phyloP scores from a whole-genome alignment of 2,329 filamentous ascomycete species.

The Arthrobotrys entomopaga region DNA sequence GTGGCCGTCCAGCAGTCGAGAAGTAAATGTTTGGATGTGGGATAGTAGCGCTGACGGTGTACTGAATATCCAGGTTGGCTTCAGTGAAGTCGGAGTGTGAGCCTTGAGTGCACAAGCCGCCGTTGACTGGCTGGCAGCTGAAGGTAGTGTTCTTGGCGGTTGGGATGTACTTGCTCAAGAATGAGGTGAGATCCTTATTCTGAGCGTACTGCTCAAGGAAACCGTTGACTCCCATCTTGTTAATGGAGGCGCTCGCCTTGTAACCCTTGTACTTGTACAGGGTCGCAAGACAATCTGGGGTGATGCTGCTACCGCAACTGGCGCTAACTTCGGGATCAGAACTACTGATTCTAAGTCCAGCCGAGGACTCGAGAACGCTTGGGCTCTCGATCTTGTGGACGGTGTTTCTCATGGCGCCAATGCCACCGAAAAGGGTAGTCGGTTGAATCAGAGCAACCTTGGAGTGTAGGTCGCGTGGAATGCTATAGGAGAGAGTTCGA shows the following conservation, averaged over 20 bases:
- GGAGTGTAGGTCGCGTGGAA: conserved; percentile 68
- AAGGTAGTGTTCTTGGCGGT: conserved; percentile 63
- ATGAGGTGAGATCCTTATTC: conserved; percentile 62
- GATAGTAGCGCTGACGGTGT: conserved; percentile 68
- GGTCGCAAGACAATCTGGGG: conserved; percentile 60
- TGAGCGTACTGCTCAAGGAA: conserved; percentile 60
- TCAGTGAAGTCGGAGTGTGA: conserved; percentile 63
- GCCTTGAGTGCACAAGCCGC: conserved; percentile 63
- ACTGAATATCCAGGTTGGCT: conserved; percentile 71
- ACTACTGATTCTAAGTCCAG: neutral
- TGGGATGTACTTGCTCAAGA: conserved; percentile 65
- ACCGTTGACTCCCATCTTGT: conserved; percentile 58
- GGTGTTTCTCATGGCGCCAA: conserved; percentile 44
- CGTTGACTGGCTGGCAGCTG: conserved; percentile 63
- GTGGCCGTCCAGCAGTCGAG: conserved; percentile 68
- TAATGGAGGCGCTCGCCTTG: conserved; percentile 1
- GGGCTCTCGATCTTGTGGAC: conserved; percentile 30
- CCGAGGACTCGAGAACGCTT: conserved; percentile 9
- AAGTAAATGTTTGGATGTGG: conserved; percentile 69
- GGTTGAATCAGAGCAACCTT: conserved; percentile 73
- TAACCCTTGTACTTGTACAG: conserved; percentile 60
- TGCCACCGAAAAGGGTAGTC: conserved; percentile 68
- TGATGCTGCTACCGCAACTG: conserved; percentile 60
- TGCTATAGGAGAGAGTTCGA: conserved; percentile 66
- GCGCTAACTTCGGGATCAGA: conserved; percentile 15